Percentiles rank a stretch among this genome's conserved stretches.
phyloP scores from a whole-genome alignment of 2,329 filamentous ascomycete species.

The Trichoderma gracile region DNA sequence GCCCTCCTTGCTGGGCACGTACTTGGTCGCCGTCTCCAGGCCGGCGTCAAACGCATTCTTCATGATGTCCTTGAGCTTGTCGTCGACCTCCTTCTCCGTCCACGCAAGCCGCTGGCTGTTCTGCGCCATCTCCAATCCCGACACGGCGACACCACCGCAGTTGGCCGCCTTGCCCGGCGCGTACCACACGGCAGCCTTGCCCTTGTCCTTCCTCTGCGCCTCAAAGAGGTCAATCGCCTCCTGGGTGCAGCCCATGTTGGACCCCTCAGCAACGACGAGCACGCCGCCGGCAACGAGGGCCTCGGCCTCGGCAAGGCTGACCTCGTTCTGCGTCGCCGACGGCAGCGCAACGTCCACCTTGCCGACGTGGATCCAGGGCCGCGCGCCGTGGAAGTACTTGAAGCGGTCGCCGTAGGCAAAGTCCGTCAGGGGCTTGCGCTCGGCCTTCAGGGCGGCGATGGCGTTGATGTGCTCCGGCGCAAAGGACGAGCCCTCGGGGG shows the following conservation, averaged over 20 bases:
- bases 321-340: conserved; percentile 96
- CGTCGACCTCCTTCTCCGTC: conserved; percentile 87
- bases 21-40: conserved; percentile 84
- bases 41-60: conserved; percentile 89
- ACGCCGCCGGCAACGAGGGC: conserved; percentile 73
- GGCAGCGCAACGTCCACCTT: conserved; percentile 90
- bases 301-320: conserved; percentile 86
- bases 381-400: conserved; percentile 82
- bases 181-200: conserved; percentile 79
- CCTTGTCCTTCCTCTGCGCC: conserved; percentile 69
- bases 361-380: conserved; percentile 89
- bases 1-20: conserved; percentile 74
- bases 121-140: conserved; percentile 98
- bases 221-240: conserved; percentile 94
- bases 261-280: conserved; percentile 90
- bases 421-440: conserved; percentile 77
- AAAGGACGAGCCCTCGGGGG: conserved; percentile 69
- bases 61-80: conserved; percentile 92
- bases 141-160: conserved; percentile 95
- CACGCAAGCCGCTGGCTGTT: conserved; percentile 84
- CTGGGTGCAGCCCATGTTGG: conserved; percentile 98
- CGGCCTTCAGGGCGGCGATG: conserved; percentile 84
- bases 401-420: conserved; percentile 67
- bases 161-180: conserved; percentile 96
- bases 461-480: conserved; percentile 74